Evolutionary conservation across 2,329 filamentous ascomycete genomes (phyloP).

Genomic region (Sclerotiophoma versabilis): DNA sequence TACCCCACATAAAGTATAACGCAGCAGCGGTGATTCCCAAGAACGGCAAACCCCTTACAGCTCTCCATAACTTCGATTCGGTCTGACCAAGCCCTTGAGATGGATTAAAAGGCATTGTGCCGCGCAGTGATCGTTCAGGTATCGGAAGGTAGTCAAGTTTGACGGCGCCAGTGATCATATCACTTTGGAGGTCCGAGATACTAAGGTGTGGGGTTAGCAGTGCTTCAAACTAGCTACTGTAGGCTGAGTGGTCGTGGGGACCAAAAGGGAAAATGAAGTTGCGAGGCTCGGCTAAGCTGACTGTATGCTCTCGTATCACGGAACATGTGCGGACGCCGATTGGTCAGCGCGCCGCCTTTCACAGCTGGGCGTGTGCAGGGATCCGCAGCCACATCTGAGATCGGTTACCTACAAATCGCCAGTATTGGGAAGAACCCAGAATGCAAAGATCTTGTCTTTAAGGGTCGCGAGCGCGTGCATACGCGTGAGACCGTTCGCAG

Average conservation of each 20-base stretch:
- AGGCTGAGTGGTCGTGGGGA: background rate
- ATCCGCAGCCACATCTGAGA: background rate
- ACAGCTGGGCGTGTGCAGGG: background rate
- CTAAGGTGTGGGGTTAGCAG: constrained; percentile 6
- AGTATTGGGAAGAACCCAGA: constrained; percentile 14
- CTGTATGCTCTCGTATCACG: background rate
- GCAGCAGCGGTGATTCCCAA: constrained; percentile 14
- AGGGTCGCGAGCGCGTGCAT: constrained; percentile 18
- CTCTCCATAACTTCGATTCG: constrained; percentile 22
- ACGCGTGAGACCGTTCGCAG: constrained; percentile 16
- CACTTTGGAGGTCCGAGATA: constrained; percentile 8
- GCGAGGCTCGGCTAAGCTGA: constrained; percentile 5
- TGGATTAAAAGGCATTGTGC: constrained; percentile 24
- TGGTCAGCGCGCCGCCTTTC: background rate
- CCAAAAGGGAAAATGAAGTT: background rate
- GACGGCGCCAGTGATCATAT: constrained; percentile 18
- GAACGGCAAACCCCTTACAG: constrained; percentile 17
- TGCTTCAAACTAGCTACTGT: background rate
- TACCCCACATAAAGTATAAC: constrained; percentile 15
- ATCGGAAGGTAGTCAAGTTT: constrained; percentile 18
- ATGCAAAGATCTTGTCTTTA: constrained; percentile 19
- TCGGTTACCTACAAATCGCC: constrained; percentile 20
- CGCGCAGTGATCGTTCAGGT: constrained; percentile 17
- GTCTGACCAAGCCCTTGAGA: constrained; percentile 20
- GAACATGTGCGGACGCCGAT: background rate